Evolutionary conservation across 495 filamentous ascomycete species (phyloP).

Genomic region (Chaetomium tenue): DNA sequence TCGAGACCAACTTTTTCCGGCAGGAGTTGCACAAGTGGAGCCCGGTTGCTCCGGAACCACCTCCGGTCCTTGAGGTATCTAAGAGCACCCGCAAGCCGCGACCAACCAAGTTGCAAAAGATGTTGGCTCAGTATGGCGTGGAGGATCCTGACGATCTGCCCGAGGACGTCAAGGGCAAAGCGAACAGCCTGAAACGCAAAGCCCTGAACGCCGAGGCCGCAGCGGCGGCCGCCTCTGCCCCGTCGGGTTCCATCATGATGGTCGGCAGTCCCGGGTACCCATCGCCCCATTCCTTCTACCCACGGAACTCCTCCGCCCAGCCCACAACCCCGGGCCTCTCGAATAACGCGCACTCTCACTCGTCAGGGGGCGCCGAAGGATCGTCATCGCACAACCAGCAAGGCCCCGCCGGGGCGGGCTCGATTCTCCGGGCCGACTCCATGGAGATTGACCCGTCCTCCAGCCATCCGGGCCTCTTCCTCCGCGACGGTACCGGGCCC

Average conservation of each 20-base stretch:
- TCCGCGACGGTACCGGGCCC: conserved; percentile 33
- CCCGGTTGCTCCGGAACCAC: conserved; percentile 82
- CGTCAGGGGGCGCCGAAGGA: conserved; percentile 27
- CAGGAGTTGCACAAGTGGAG: conserved; percentile 96
- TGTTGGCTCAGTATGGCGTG: conserved; percentile 83
- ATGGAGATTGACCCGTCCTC: conserved; percentile 36
- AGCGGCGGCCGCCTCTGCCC: conserved; percentile 30
- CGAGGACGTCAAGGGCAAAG: conserved; percentile 71
- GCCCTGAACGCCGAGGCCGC: conserved; percentile 48
- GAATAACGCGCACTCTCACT: conserved; percentile 36
- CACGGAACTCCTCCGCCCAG: conserved; percentile 39
- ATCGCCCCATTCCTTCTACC: conserved; percentile 37
- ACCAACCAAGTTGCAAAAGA: conserved; percentile 95
- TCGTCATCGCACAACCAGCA: conserved; percentile 35
- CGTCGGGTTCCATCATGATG: conserved; percentile 28
- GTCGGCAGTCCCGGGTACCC: conserved; percentile 36
- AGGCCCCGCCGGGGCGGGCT: conserved; percentile 26
- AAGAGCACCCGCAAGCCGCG: conserved; percentile 95
- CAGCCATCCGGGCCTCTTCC: conserved; percentile 41
- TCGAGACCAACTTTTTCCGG: conserved; percentile 95
- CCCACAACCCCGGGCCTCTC: conserved; percentile 43
- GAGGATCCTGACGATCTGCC: conserved; percentile 86
- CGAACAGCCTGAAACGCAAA: conserved; percentile 61
- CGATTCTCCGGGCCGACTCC: conserved; percentile 26
- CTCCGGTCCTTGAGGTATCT: conserved; percentile 78